A percentile compares a stretch with the other conserved stretches of the same genome.
Evolutionary conservation across 139 green algal species (phyloP).

Genomic region (Chlamydomonas eustigma): DNA sequence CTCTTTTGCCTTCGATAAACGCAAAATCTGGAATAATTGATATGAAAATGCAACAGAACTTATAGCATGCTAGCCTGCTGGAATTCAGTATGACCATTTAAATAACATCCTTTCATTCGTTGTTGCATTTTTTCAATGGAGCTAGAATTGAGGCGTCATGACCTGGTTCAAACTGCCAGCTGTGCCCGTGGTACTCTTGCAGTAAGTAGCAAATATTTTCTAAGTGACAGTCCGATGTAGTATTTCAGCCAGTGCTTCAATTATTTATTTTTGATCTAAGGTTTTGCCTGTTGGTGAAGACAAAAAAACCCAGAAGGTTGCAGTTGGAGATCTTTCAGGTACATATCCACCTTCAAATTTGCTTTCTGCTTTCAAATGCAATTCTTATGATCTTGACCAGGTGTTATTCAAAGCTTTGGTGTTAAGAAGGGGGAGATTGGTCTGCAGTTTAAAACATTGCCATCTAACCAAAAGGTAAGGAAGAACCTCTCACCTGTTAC

Average conservation of each 20-base stretch:
- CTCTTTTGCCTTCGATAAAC: too few species aligned
- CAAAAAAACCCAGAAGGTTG: constrained; percentile 69
- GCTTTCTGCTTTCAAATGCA: not conserved
- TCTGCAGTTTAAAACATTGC: constrained; percentile 60
- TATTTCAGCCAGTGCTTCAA: too few species aligned
- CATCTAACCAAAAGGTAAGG: constrained; percentile 29
- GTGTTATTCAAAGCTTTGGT: constrained; percentile 59
- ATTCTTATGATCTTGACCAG: constrained; percentile 11
- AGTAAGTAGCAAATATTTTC: too few species aligned
- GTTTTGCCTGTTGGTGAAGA: constrained; percentile 53
- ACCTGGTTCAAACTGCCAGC: constrained; percentile 52
- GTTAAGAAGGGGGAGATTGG: constrained; percentile 56
- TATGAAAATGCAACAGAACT: too few species aligned
- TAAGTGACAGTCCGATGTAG: too few species aligned
- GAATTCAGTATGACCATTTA: too few species aligned
- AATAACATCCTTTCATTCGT: too few species aligned
- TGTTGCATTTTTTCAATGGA: too few species aligned
- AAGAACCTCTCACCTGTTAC: not conserved
- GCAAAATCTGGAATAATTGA: too few species aligned
- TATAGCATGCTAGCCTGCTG: too few species aligned
- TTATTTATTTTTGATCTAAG: too few species aligned
- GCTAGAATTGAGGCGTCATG: constrained; percentile 52
- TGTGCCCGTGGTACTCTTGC: constrained; percentile 37
- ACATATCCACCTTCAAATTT: not conserved
- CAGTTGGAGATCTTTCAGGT: constrained; percentile 46